Evolutionary conservation across 495 filamentous ascomycete genomes (phyloP).

Genomic region (Hypoxylon lienhwacheense): DNA sequence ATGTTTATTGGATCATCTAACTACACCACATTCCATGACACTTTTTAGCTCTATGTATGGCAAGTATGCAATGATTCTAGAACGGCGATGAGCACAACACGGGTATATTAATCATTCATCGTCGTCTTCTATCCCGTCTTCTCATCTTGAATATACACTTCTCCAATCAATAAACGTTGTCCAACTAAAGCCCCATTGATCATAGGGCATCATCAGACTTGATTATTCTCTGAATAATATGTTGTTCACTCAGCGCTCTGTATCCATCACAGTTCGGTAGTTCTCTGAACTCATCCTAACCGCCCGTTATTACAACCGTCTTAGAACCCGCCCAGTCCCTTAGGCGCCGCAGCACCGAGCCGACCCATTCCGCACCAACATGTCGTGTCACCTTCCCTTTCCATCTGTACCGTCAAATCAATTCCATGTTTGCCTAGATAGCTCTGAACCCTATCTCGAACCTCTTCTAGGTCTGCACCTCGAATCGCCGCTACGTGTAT

Average conservation of each 20-base stretch:
- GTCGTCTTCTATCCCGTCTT: conserved; percentile 6
- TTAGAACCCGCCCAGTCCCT: conserved; percentile 23
- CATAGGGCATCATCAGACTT: neutral
- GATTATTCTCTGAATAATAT: neutral
- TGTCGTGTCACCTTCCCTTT: conserved; percentile 71
- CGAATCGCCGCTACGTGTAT: conserved; percentile 78
- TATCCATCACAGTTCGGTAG: neutral
- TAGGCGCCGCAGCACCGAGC: conserved; percentile 22
- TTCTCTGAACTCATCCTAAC: neutral
- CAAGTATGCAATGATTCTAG: conserved; percentile 21
- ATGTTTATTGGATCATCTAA: neutral
- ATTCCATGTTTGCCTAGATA: conserved; percentile 65
- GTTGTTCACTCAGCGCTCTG: neutral
- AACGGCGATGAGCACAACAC: conserved; percentile 4
- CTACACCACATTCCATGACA: too few species aligned
- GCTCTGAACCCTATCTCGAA: conserved; percentile 64
- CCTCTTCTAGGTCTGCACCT: conserved; percentile 72
- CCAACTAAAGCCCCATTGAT: conserved; percentile 12
- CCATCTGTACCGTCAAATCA: conserved; percentile 73
- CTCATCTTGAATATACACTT: neutral
- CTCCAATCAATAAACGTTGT: conserved; percentile 12
- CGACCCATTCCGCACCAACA: conserved; percentile 72
- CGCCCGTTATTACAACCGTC: neutral
- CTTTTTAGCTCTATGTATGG: conserved; percentile 17
- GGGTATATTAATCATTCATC: conserved; percentile 21